Conservation (phyloP, 352 stramenopile species). For the Globisporangium cederbergense region DNA sequence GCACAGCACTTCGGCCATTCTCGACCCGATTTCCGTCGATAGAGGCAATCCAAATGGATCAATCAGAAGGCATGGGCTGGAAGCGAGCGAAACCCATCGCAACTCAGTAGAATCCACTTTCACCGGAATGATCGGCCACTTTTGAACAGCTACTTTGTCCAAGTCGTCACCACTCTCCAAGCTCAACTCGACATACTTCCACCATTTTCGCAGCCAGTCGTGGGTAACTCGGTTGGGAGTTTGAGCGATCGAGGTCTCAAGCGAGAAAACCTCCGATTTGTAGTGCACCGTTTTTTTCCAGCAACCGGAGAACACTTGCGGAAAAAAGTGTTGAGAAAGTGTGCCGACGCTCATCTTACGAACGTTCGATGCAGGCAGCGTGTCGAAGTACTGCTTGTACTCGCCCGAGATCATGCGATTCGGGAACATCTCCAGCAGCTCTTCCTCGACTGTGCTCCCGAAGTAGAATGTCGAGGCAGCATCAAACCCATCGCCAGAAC, state of each 20-base stretch:
- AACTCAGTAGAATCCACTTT: constrained; percentile 15
- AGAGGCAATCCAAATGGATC: constrained; percentile 12
- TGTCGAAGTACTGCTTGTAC: constrained; percentile 46
- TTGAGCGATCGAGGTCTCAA: constrained; percentile 15
- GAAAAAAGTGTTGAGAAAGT: constrained; percentile 41
- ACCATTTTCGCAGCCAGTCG: constrained; percentile 50
- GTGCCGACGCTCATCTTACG: constrained; percentile 25
- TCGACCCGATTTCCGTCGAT: constrained; percentile 1
- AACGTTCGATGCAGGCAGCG: constrained; percentile 45
- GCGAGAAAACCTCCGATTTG: constrained; percentile 26
- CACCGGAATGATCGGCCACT: constrained; percentile 48
- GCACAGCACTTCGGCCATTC: constrained; percentile 22
- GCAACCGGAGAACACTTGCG: constrained; percentile 29
- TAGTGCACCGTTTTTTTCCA: constrained; percentile 22
- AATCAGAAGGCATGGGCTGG: constrained; percentile 35
- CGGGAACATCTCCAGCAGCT: constrained; percentile 42
- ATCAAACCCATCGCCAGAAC: constrained; percentile 8
- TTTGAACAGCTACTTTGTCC: constrained; percentile 20
- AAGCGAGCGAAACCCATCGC: constrained; percentile 33
- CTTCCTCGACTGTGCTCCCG: constrained; percentile 40
- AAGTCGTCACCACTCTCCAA: constrained; percentile 27
- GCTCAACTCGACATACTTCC: constrained; percentile 44
- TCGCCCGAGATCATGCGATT: constrained; percentile 34
- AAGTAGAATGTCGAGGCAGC: constrained; percentile 33
- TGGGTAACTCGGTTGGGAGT: constrained; percentile 15